Evolutionary conservation across 1,284 basidiomycete species (phyloP).

Genomic region (Kwoniella shivajii): DNA sequence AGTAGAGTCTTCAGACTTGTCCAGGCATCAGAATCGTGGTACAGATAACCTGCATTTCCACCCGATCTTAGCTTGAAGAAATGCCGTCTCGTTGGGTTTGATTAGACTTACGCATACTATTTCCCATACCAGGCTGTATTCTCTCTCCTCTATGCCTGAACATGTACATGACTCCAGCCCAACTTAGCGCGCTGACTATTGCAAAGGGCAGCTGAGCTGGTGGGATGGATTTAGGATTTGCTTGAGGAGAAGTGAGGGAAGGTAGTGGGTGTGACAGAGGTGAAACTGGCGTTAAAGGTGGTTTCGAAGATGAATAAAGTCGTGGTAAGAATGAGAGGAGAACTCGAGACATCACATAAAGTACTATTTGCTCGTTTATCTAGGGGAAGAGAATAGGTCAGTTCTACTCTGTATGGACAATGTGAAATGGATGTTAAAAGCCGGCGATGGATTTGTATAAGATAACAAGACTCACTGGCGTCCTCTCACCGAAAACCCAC

Average conservation of each 20-base stretch:
- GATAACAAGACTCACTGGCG: conserved; percentile 59
- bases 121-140: conserved; percentile 85
- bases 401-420: neutral
- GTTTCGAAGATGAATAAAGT: conserved; percentile 44
- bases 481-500: conserved; percentile 88
- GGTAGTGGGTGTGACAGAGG: conserved; percentile 47
- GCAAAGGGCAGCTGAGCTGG: conserved; percentile 82
- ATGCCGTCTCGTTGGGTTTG: too few relatives aligned
- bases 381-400: conserved; percentile 18
- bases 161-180: conserved; percentile 98
- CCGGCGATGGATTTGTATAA: too few relatives aligned
- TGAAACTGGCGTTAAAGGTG: conserved; percentile 41
- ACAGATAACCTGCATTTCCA: conserved; percentile 68
- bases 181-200: conserved; percentile 83
- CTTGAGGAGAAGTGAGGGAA: conserved; percentile 38
- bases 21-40: conserved; percentile 77
- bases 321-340: conserved; percentile 85
- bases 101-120: conserved; percentile 55
- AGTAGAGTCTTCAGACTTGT: conserved; percentile 67
- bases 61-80: too few relatives aligned
- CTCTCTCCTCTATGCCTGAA: conserved; percentile 83
- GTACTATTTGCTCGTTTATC: conserved; percentile 98
- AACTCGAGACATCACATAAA: conserved; percentile 90
- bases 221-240: conserved; percentile 66
- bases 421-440: neutral